Percentiles rank a stretch among this genome's conserved stretches.
Evolutionary conservation across 345 rosid species (phyloP).

Genomic region (Lenwebbia sp.): DNA sequence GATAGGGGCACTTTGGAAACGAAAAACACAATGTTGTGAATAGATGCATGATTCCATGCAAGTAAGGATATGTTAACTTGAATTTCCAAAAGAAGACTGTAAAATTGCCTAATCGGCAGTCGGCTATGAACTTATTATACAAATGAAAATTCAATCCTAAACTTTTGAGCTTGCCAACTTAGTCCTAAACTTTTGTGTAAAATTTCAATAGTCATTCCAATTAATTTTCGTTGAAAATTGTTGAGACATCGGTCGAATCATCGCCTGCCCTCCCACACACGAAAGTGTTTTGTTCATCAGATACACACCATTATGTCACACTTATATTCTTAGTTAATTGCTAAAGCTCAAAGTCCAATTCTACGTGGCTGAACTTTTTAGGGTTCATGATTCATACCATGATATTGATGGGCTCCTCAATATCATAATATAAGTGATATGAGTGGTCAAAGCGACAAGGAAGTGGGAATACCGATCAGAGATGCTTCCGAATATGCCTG

Average conservation of each 20-base stretch:
- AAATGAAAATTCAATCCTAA: too few relatives aligned
- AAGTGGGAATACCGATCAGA: constrained; percentile 36
- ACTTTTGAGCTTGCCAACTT: too few relatives aligned
- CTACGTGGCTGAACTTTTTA: not conserved
- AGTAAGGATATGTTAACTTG: not conserved
- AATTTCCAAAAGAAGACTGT: rapidly evolving
- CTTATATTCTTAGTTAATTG: not conserved
- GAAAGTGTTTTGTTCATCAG: not conserved
- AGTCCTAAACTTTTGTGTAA: too few relatives aligned
- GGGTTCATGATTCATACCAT: not conserved
- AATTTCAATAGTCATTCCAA: not conserved
- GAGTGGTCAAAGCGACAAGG: constrained; percentile 11
- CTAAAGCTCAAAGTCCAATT: not conserved
- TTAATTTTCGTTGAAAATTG: too few relatives aligned
- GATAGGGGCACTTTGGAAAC: not conserved
- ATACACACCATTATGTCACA: not conserved
- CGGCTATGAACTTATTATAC: too few relatives aligned
- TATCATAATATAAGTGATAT: not conserved
- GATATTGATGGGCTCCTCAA: not conserved
- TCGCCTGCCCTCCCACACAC: too few relatives aligned
- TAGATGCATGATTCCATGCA: not conserved
- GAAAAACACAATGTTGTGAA: too few relatives aligned
- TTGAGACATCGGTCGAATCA: rapidly evolving
- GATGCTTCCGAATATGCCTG: constrained; percentile 29
- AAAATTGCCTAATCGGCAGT: too few relatives aligned